Conservation (phyloP, 106 monocot genomes). For the Dendrobium chrysotoxum region DNA sequence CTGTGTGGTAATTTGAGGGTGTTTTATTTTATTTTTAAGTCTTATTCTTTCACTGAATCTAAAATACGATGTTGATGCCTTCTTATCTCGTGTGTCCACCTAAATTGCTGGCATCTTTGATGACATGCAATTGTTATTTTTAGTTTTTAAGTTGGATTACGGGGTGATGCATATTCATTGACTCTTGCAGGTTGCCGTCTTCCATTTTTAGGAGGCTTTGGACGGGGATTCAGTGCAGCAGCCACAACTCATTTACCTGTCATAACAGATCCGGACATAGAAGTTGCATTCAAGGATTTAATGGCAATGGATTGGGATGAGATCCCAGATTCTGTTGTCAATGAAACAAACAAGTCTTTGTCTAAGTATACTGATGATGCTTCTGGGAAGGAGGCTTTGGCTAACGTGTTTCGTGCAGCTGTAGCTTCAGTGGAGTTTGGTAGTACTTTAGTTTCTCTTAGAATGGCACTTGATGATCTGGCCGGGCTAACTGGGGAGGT, state of each 20-base stretch:
- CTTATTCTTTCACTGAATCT: no score
- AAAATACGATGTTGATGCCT: no score
- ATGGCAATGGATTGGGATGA: constrained; percentile 83
- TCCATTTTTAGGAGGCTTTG: constrained; percentile 3
- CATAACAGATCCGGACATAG: constrained; percentile 58
- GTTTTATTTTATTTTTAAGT: no score
- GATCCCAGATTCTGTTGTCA: constrained; percentile 55
- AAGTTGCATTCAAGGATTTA: constrained; percentile 82
- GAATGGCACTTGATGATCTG: constrained; percentile 94
- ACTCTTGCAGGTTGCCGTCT: constrained; percentile 6
- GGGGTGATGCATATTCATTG: no score
- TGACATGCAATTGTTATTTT: no score
- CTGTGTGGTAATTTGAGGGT: no score
- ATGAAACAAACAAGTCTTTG: constrained; percentile 62
- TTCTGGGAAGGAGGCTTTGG: constrained; percentile 60
- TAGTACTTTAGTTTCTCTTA: constrained; percentile 70
- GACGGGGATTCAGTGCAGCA: constrained; percentile 4
- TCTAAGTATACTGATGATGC: constrained; percentile 74
- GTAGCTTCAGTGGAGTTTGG: constrained; percentile 81
- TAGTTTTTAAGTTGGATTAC: no score
- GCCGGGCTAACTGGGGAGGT: constrained; percentile 83
- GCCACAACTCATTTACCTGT: constrained; percentile 12
- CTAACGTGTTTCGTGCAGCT: constrained; percentile 68
- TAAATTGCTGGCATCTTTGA: no score
- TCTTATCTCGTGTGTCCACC: no score